Conservation (phyloP, 2,329 filamentous ascomycete genomes). For the Helotiales sp. region DNA sequence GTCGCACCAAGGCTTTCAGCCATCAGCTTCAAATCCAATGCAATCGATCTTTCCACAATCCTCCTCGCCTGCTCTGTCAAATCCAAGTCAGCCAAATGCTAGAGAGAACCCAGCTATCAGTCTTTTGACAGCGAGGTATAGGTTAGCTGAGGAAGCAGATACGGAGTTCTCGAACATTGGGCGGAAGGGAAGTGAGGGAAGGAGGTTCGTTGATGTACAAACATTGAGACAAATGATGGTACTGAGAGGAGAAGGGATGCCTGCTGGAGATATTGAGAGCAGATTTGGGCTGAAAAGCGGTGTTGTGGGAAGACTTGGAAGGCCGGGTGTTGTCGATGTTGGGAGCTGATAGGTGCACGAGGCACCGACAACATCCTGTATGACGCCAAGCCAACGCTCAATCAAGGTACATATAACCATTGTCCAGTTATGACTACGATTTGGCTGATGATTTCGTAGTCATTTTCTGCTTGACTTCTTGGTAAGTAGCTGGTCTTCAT, state of each 20-base stretch:
- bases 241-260: conserved; percentile 43
- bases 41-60: conserved; percentile 31
- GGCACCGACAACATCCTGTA: no score
- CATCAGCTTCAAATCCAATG: conserved; percentile 23
- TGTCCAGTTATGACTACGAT: no score
- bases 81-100: neutral
- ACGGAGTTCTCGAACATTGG: conserved; percentile 50
- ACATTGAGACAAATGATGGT: conserved; percentile 49
- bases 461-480: no score
- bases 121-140: conserved; percentile 46
- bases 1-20: conserved; percentile 17
- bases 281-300: conserved; percentile 44
- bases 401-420: no score
- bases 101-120: conserved; percentile 28
- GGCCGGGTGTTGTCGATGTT: conserved; percentile 24
- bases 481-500: no score
- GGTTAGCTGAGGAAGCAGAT: conserved; percentile 59
- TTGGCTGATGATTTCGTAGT: no score
- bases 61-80: no score
- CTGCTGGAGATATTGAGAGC: conserved; percentile 36
- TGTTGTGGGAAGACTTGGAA: conserved; percentile 37
- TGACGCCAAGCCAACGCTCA: no score
- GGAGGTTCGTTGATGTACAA: conserved; percentile 48
- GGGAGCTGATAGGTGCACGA: conserved; percentile 12
- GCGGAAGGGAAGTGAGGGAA: conserved; percentile 38